Base-by-base conservation (phyloP, 495 filamentous ascomycete genomes). In the Pyronema domesticum region DNA sequence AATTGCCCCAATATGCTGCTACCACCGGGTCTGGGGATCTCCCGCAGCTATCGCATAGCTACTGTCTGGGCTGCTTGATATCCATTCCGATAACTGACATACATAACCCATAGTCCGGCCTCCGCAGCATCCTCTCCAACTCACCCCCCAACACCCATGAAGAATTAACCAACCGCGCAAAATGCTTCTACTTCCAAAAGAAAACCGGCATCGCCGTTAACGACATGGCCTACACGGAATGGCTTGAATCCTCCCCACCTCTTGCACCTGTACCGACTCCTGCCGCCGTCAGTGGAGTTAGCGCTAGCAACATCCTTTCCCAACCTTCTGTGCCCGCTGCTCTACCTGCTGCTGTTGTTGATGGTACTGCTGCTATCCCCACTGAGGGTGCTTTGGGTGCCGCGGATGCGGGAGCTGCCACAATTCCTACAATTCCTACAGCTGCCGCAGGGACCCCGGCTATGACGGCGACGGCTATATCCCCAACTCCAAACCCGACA, bases 211-310 rank as follows among this genome's bases (percentile, higher is more conserved):
- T 57, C 17, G 44, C 23, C 19, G 53, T 65, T 34, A 37, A 58
- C 39, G 65, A 58, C 49, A 46, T 47, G 9, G 55, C 18, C 37
- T 65, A 62, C 55, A 57, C 55, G 56, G 17, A 59, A 55, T 57
- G 57, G 61, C 6, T 76, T 70, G 57, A 74, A 74, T 19, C 39
- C 30, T 48, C 67, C 73, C 62, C 72, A 70, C 48, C 70, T 68
- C 48, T 66, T 68, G 19, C 70, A 69, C 37, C 63, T 68, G 45
- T 60, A 66, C 37, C 67, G 68, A 55, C 63, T 68, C 46, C 59
- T 69, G 56, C 62, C 66, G 49, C 69, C 71, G 69, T 60, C 65
- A 56, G 56, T 61, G 23, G 23, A 30, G 23, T 30, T 30, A 5
- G 5, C 23, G 23, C 23, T 5, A 30, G 23, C 23, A 30, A 30